These are phyloP conservation scores for Paxillus ammoniavirescens DNA, from an alignment of 768 basidiomycete species.

Conservation along the genomic window DNA sequence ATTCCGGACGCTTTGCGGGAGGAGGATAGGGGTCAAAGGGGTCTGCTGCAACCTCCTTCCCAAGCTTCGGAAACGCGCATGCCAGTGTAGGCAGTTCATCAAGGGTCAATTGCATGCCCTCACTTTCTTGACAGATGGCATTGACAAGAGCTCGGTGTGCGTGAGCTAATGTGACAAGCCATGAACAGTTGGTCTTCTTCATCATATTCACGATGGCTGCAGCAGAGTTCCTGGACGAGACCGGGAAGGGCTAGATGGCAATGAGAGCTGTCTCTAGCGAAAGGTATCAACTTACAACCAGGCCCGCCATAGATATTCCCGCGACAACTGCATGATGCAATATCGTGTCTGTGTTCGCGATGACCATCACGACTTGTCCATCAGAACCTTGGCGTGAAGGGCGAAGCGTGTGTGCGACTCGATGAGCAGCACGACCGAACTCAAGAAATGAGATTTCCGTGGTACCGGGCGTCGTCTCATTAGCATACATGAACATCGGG, in stretches of 20 bases:
- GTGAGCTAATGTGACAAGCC: conserved; percentile 17
- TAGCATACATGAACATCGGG: conserved; percentile 13
- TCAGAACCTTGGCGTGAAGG: conserved; percentile 28
- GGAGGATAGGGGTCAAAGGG: conserved; percentile 20
- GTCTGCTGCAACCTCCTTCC: conserved; percentile 25
- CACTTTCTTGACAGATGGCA: neutral
- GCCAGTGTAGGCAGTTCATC: conserved; percentile 19
- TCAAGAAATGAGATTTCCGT: conserved; percentile 22
- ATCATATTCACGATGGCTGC: conserved; percentile 34
- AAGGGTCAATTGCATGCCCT: conserved; percentile 3
- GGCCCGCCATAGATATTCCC: conserved; percentile 41
- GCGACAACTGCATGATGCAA: conserved; percentile 32
- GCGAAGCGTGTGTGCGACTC: conserved; percentile 40
- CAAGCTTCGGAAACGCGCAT: conserved; percentile 42
- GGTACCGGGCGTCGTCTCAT: conserved; percentile 8
- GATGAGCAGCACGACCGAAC: conserved; percentile 29
- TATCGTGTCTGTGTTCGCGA: conserved; percentile 32
- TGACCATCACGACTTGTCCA: conserved; percentile 19
- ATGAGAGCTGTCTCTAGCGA: conserved; percentile 27
- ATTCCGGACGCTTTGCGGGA: conserved; percentile 11
- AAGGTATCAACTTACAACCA: conserved; percentile 18
- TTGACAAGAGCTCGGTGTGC: conserved; percentile 20
- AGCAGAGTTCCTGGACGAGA: conserved; percentile 42
- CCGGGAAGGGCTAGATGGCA: conserved; percentile 30
- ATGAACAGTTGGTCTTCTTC: conserved; percentile 17